These are phyloP conservation scores for Sarocladium brachiariae DNA, from an alignment of 2,329 filamentous ascomycete genomes.

Conservation along the genomic window DNA sequence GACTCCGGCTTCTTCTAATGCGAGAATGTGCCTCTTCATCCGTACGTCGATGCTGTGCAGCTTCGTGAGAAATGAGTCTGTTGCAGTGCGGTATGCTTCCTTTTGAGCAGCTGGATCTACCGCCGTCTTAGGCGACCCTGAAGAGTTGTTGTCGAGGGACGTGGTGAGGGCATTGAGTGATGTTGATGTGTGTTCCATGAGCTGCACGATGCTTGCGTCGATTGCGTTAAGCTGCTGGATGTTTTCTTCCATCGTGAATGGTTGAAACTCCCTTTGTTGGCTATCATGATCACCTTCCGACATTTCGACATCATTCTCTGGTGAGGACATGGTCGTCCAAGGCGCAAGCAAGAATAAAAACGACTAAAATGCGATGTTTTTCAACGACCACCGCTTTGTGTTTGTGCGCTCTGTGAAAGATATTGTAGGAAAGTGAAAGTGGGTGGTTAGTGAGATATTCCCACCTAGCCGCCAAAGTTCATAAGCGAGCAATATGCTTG, in stretches of 20 bases:
- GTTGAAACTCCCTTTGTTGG: slow-evolving; percentile 29
- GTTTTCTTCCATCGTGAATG: slow-evolving; percentile 69
- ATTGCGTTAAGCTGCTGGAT: slow-evolving; percentile 76
- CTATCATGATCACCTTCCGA: not conserved
- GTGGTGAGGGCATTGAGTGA: slow-evolving; percentile 38
- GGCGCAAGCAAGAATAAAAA: not conserved
- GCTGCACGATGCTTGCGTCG: slow-evolving; percentile 50
- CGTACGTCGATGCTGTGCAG: slow-evolving; percentile 69
- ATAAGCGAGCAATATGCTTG: too few species aligned
- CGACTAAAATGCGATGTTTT: not conserved
- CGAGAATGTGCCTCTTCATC: slow-evolving; percentile 61
- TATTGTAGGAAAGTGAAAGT: not conserved
- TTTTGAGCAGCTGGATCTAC: slow-evolving; percentile 44
- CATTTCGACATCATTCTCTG: slow-evolving; percentile 1
- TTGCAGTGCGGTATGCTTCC: slow-evolving; percentile 50
- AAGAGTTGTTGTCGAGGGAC: slow-evolving; percentile 16
- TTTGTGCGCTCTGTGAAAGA: too few species aligned
- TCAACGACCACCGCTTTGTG: too few species aligned
- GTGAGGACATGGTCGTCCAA: not conserved
- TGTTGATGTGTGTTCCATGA: slow-evolving; percentile 38
- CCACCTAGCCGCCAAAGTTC: too few species aligned
- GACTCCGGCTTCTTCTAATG: slow-evolving; percentile 74
- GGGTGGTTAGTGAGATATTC: not conserved
- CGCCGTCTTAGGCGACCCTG: slow-evolving; percentile 18
- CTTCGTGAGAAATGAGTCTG: slow-evolving; percentile 62